Base-by-base conservation (phyloP, 2,329 filamentous ascomycete genomes). In the Aspergillus neoniger region DNA sequence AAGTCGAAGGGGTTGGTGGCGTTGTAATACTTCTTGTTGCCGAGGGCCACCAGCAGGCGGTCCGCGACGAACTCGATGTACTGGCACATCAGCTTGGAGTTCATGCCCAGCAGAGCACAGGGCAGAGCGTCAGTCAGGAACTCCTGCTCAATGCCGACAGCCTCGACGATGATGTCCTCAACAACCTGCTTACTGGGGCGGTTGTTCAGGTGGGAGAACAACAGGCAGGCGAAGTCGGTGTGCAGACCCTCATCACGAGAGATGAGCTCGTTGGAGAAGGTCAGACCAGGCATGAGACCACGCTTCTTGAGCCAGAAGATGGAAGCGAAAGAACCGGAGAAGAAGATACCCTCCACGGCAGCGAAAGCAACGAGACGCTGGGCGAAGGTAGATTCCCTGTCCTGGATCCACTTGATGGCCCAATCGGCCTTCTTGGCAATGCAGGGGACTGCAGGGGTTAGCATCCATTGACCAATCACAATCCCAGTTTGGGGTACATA, bases 261-360 rank as follows among this genome's bases (percentile, higher is more conserved):
- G 83, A 99, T 99, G 74, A 99, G 90, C 85, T 99, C 95, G 84
- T 99, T 99, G 77, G 95, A 98, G 85, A 99, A 99, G 70, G 95
- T 98, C 65, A 99, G 86, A 71, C 95, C 95, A 51, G 95, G 91
- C 95, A 99, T 99, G 69, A 99, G 88, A 70, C 95, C 95, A 78
- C 96, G 95, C 89, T 99, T 99, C 91, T 98, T 99, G 75, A 99
- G 85, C 95, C 95, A 99, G 86, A 99, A 99, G 82, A 99, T 98
- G 69, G 95, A 96, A 4, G 95, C 95, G 73, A 99, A 99, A 23
- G 95, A 96, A 66, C 95, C 95, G 70, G 90, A 95, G 88, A 99
- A 99, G 89, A 99, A 99, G 83, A 99, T 99, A 76, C 95, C 95
- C 83, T 99, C 95, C 57, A 99, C 93, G 48, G 95, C 95, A 66